Evolutionary conservation across 2,329 filamentous ascomycete species (phyloP).

Genomic region (Bisporella sp.): DNA sequence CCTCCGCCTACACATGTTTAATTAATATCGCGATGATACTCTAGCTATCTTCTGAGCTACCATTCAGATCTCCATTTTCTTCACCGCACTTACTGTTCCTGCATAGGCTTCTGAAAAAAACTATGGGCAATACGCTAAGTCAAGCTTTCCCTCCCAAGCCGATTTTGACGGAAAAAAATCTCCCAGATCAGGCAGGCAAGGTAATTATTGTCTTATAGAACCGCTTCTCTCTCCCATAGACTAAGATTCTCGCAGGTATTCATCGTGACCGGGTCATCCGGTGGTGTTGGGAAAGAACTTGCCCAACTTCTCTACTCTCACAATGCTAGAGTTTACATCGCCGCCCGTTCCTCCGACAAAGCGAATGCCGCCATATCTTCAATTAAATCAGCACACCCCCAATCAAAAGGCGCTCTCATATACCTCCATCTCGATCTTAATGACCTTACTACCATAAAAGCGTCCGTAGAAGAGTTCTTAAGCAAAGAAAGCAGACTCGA

Average conservation of each 20-base stretch:
- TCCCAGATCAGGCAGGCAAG: slow-evolving; percentile 21
- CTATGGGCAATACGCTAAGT: background rate
- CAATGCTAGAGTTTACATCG: slow-evolving; percentile 35
- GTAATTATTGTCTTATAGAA: slow-evolving; percentile 6
- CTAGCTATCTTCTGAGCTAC: too few species aligned
- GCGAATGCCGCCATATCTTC: slow-evolving; percentile 29
- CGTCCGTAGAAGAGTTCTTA: slow-evolving; percentile 27
- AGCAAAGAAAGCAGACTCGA: slow-evolving; percentile 28
- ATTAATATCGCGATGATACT: too few species aligned
- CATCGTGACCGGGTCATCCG: slow-evolving; percentile 28
- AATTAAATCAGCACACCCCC: slow-evolving; percentile 22
- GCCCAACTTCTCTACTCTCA: slow-evolving; percentile 30
- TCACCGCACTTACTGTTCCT: too few species aligned
- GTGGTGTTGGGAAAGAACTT: slow-evolving; percentile 32
- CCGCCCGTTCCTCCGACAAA: slow-evolving; percentile 33
- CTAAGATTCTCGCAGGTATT: slow-evolving; percentile 10
- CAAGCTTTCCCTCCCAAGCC: background rate
- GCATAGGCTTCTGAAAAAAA: too few species aligned
- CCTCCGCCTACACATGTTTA: too few species aligned
- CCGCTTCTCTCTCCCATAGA: background rate
- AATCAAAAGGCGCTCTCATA: slow-evolving; percentile 24
- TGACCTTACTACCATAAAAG: slow-evolving; percentile 31
- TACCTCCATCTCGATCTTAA: slow-evolving; percentile 30
- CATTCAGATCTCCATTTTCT: too few species aligned
- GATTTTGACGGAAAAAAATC: slow-evolving; percentile 19